Base-by-base conservation (phyloP, 2,329 filamentous ascomycete genomes). In the Albifimbria verrucaria region DNA sequence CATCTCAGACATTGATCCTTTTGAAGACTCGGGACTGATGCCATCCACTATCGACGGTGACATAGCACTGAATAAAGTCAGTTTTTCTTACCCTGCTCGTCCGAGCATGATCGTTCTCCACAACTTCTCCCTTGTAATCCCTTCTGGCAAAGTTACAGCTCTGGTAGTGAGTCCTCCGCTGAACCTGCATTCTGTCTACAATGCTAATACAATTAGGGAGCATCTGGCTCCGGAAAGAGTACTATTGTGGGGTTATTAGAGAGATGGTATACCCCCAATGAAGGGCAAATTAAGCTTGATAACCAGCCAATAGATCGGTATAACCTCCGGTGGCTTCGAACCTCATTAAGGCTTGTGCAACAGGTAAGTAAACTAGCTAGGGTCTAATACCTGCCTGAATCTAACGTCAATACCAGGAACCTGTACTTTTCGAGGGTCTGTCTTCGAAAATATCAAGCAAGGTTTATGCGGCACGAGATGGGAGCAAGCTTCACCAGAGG, bases 391-490 rank as follows among this genome's bases (percentile, higher is more conserved):
- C 5, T 15, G 12, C 6, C 5, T 39, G 32, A 17, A 5, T 7
- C 32, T 39, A 39, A 39, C 32, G 18, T 32, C 58, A 77, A 4
- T 9, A 11, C 12, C 64, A 75, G 57, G 72, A 75, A 47, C 72
- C 72, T 1, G 69, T 72, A 17, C 62, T 75, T 7, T 75, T 75
- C 59, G 67, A 72, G 48, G 67, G 69, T 21, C 64, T 3, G 77
- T 57, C 1, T 77, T 77, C 50, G 70, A 75, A 7, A 81, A 83
- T 54, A 76, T 84, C 5, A 68, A 71, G 0, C 70, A 75, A 41
- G 81, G 80, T 1, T 64, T 83, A 1, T 64, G 72, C 42, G 65
- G 73, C 48, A 68, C 72, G 1, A 51, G 64, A 15, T 68, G 66
- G 68, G 64, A 71, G 49, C 51, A 65, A 7, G 64, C 61, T 3